Base-by-base conservation (phyloP, 2,329 filamentous ascomycete genomes). In the Aspergillus tubingensis region DNA sequence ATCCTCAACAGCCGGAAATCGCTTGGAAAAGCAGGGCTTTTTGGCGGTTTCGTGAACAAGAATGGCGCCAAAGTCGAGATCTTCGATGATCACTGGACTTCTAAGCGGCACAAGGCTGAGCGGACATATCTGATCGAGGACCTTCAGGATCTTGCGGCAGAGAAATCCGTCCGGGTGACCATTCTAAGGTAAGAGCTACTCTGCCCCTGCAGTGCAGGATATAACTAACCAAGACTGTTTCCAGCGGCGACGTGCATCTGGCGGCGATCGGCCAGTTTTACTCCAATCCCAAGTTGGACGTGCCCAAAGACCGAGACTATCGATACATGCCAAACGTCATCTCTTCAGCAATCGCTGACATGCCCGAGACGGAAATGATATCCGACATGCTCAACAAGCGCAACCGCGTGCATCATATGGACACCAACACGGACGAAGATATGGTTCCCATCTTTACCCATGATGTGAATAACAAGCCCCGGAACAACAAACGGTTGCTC, bases 321-420 rank as follows among this genome's bases (percentile, higher is more conserved):
- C 86, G 95, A 63, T 99, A 99, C 74, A 99, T 99, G 90, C 91
- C 92, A 4, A 99, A 99, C 70, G 80, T 99, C 61, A 88, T 98
- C 67, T 96, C 92, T 1, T 97, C 93, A 0, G 92, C 93, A 11
- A 98, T 99, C 72, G 94, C 90, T 68, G 97, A 99, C 72, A 88
- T 90, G 13, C 95, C 96, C 5, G 91, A 93, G 17, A 90, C 93
- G 0, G 91, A 95, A 55, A 81, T 96, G 70, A 84, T 98, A 80
- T 92, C 92, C 5, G 94, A 99, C 75, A 85, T 96, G 54, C 84
- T 99, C 62, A 97, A 98, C 80, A 95, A 91, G 80, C 87, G 95
- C 27, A 97, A 97, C 81, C 97, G 86, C 62, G 75, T 87, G 25
- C 86, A 88, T 68, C 84, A 87, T 68, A 76, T 89, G 52, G 85